Evolutionary conservation across 1,139 yeast species (phyloP), one percentile per base, ranked within the genome.

Genomic region (Pichia sp.): DNA sequence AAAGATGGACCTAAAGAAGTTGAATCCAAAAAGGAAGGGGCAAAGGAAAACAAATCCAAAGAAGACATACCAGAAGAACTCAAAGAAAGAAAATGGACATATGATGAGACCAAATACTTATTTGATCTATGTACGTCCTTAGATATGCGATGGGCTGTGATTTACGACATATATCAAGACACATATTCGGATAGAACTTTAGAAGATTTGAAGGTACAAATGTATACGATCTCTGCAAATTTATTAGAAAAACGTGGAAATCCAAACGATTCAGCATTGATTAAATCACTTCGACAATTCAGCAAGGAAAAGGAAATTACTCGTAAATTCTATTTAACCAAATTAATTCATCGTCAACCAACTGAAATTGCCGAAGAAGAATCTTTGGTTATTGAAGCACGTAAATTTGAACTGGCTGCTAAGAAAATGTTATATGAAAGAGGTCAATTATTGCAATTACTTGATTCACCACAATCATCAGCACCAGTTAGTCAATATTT

Each of bases 291-390:
- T 49, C 64, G 67, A 40, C 48, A 59, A 30, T 92, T 74, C 62
- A 80, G 87, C 32, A 83, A 81, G 56, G 59, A 68, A 3, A 79
- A 79, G 55, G 98, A 94, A 63, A 54, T 76, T 24, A 87, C 83
- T 56, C 77, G 98, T 56, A 92, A 90, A 59, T 78, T 79, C 46
- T 92, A 92, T 61, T 69, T 92, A 46, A 85, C 82, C 57, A 79
- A 86, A 54, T 70, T 92, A 30, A 71, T 92, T 42, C 80, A 80
- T 47, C 72, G 99, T 57, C 82, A 94, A 4, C 97, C 98, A 0
- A 96, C 97, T 0, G 98, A 92, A 63, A 87, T 92, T 39, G 97
- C 98, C 0, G 98, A 92, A 66, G 99, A 92, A 65, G 97, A 94
- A 64, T 88, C 96, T 0, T 71, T 92, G 45, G 88, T 92, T 4